Percentiles rank a stretch among this genome's conserved stretches.
Evolutionary conservation across 148 eudicot genomes (phyloP).

Genomic region (Amaranthus palmeri): DNA sequence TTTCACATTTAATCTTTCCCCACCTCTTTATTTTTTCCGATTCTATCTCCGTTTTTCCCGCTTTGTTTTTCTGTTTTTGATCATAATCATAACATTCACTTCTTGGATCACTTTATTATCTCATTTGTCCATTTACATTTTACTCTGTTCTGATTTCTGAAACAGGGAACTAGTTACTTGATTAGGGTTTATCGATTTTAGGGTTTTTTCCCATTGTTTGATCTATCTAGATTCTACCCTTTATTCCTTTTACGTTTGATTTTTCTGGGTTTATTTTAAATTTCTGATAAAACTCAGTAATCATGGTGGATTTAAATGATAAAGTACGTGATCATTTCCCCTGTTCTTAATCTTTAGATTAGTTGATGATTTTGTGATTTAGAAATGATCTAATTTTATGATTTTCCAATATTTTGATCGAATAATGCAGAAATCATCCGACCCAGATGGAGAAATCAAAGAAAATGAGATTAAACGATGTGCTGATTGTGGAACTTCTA

Average conservation of each 20-base stretch:
- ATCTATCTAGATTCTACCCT: constrained; percentile 18
- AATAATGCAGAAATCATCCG: constrained; percentile 38
- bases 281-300: constrained; percentile 5
- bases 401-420: constrained; percentile 1
- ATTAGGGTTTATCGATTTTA: background rate
- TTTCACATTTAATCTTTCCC: background rate
- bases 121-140: background rate
- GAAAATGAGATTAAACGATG: constrained; percentile 47
- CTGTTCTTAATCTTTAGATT: background rate
- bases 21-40: background rate
- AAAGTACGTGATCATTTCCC: constrained; percentile 61
- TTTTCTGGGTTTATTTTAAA: constrained; percentile 33
- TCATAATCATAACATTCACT: constrained; percentile 7
- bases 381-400: background rate
- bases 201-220: background rate
- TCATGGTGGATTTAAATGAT: constrained; percentile 65
- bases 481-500: constrained; percentile 90
- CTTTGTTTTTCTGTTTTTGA: background rate
- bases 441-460: constrained; percentile 43
- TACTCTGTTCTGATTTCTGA: background rate
- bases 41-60: background rate
- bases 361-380: too few relatives aligned
- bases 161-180: constrained; percentile 8
- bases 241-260: background rate
- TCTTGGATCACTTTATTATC: constrained; percentile 10